A percentile compares a stretch with the other conserved stretches of the same genome.
These are phyloP conservation scores for Alternaria angustiovoidea DNA, from an alignment of 2,329 filamentous ascomycete species.

Conservation along the genomic window DNA sequence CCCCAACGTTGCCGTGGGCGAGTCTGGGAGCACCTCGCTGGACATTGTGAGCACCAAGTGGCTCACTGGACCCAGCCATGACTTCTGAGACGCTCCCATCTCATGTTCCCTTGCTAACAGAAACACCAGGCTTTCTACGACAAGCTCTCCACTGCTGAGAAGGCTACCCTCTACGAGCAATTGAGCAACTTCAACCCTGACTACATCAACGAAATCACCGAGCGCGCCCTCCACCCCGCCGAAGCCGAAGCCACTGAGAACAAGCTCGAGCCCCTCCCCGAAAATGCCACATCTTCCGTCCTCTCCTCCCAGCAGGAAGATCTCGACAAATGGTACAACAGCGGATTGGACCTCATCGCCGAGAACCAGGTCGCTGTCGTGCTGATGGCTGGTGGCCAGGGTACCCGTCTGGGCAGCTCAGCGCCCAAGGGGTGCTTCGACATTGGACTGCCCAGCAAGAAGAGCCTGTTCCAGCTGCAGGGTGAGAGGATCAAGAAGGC, in stretches of 20 bases:
- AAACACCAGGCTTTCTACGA: constrained; percentile 73
- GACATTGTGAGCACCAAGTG: constrained; percentile 2
- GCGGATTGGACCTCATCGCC: constrained; percentile 70
- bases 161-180: constrained; percentile 81
- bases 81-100: background rate
- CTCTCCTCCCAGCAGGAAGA: constrained; percentile 84
- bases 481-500: constrained; percentile 91
- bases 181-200: constrained; percentile 81
- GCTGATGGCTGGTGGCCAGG: constrained; percentile 96
- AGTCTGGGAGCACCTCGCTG: constrained; percentile 6
- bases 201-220: constrained; percentile 86
- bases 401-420: constrained; percentile 91
- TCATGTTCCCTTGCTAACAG: background rate
- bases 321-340: constrained; percentile 83
- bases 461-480: constrained; percentile 97
- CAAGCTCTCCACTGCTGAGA: constrained; percentile 74
- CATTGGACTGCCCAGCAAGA: constrained; percentile 90
- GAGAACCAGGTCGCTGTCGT: constrained; percentile 82
- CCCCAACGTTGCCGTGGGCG: background rate
- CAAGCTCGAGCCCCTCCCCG: constrained; percentile 84
- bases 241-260: constrained; percentile 62
- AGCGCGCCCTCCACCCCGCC: constrained; percentile 81
- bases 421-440: constrained; percentile 98
- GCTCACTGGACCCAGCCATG: background rate
- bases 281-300: constrained; percentile 85